Evolutionary conservation across 2,329 filamentous ascomycete species (phyloP).

Genomic region (Fonsecaea monophora): DNA sequence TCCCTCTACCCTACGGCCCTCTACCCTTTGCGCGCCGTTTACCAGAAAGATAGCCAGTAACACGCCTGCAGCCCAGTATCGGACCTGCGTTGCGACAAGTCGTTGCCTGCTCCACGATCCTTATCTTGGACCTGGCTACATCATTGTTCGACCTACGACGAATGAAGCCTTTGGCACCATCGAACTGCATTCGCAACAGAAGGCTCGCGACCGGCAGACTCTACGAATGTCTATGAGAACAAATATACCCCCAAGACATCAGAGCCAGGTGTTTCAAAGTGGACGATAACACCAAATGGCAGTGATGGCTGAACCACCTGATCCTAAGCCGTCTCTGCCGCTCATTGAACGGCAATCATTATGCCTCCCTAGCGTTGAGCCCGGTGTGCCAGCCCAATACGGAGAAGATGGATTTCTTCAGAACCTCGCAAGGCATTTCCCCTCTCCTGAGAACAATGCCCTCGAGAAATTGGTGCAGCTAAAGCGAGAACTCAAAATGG

Average conservation of each 20-base stretch:
- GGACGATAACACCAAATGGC: slow-evolving; percentile 1
- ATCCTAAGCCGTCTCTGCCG: slow-evolving; percentile 7
- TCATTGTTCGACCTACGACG: not conserved
- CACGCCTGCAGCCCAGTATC: not conserved
- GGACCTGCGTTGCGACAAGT: not conserved
- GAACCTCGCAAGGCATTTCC: slow-evolving; percentile 47
- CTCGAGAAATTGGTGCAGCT: slow-evolving; percentile 66
- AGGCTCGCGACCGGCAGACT: not conserved
- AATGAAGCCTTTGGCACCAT: slow-evolving; percentile 17
- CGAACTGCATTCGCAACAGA: not conserved
- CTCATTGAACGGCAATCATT: slow-evolving; percentile 49
- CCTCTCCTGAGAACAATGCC: slow-evolving; percentile 64
- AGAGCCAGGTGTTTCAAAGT: slow-evolving; percentile 8
- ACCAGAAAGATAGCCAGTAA: not conserved
- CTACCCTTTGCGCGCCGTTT: not conserved
- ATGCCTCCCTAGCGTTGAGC: slow-evolving; percentile 50
- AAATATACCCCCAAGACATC: not conserved
- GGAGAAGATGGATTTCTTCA: slow-evolving; percentile 54
- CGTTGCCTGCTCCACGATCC: slow-evolving; percentile 12
- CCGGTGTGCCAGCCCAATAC: slow-evolving; percentile 53
- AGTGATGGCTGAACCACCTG: slow-evolving; percentile 24
- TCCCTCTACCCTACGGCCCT: not conserved
- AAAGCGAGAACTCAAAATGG: slow-evolving; percentile 61
- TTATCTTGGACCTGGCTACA: not conserved
- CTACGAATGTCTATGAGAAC: slow-evolving; percentile 9